A percentile compares a stretch with the other conserved stretches of the same genome.
Conservation (phyloP, 1,284 basidiomycete genomes). For the Leccinum colubrinum region DNA sequence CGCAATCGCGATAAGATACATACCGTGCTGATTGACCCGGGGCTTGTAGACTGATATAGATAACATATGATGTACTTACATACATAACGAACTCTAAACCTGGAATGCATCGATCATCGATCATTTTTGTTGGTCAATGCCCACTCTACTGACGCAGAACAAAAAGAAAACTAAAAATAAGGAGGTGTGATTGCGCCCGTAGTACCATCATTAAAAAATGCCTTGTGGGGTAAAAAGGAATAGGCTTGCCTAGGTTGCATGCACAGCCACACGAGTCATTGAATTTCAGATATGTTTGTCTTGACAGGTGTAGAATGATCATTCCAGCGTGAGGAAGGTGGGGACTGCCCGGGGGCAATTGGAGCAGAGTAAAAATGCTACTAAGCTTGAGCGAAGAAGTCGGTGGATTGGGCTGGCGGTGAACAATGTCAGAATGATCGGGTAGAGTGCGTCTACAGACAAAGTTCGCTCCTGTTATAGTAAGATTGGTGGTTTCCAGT, state of each 20-base stretch:
- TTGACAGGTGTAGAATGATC: constrained; percentile 1
- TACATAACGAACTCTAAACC: neutral
- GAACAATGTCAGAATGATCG: neutral
- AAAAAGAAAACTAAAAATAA: constrained; percentile 1
- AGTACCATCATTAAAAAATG: neutral
- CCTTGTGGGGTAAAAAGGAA: neutral
- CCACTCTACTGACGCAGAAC: neutral
- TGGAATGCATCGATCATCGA: neutral
- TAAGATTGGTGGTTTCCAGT: neutral
- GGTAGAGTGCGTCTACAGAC: neutral
- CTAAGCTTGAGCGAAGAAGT: neutral
- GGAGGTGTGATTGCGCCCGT: neutral
- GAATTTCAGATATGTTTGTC: neutral
- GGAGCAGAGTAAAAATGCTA: neutral
- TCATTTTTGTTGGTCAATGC: neutral
- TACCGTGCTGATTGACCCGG: neutral
- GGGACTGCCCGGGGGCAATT: neutral
- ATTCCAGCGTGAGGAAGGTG: neutral
- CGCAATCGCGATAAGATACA: neutral
- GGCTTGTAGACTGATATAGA: neutral
- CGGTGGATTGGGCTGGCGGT: neutral
- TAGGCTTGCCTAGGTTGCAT: neutral
- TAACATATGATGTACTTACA: neutral
- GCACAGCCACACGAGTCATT: neutral
- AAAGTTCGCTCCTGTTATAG: neutral